Evolutionary conservation across 2,329 filamentous ascomycete species (phyloP).

Genomic region (Exophiala xenobiotica): DNA sequence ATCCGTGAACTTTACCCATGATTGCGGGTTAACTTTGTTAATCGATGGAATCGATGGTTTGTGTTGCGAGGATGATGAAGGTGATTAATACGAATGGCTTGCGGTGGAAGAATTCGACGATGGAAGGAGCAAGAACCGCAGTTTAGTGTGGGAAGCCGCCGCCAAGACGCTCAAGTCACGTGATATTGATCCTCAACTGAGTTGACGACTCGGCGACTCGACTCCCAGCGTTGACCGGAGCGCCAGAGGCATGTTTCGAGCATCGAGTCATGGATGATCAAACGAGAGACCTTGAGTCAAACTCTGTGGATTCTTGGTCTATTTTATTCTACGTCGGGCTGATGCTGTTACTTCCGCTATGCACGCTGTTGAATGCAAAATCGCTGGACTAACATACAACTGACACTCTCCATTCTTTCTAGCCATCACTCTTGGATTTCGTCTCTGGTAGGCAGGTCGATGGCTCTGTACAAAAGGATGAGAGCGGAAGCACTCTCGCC

Average conservation of each 20-base stretch:
- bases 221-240: too few species aligned
- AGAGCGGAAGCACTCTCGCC: constrained; percentile 56
- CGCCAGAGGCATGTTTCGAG: too few species aligned
- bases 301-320: too few species aligned
- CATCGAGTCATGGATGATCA: too few species aligned
- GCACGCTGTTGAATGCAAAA: too few species aligned
- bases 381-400: too few species aligned
- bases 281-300: too few species aligned
- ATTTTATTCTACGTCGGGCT: too few species aligned
- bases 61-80: not conserved
- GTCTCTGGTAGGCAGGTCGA: constrained; percentile 47
- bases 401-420: not conserved
- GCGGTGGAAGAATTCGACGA: not conserved
- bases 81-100: not conserved
- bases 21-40: constrained; percentile 47
- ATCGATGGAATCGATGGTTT: too few species aligned
- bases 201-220: too few species aligned
- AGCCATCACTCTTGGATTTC: constrained; percentile 34
- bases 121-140: not conserved
- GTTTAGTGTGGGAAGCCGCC: not conserved
- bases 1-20: constrained; percentile 89
- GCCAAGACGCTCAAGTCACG: not conserved
- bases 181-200: not conserved
- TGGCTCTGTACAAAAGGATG: constrained; percentile 52
- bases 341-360: too few species aligned